phyloP scores from a whole-genome alignment of 306 rosid species.

The Prunus davidiana region DNA sequence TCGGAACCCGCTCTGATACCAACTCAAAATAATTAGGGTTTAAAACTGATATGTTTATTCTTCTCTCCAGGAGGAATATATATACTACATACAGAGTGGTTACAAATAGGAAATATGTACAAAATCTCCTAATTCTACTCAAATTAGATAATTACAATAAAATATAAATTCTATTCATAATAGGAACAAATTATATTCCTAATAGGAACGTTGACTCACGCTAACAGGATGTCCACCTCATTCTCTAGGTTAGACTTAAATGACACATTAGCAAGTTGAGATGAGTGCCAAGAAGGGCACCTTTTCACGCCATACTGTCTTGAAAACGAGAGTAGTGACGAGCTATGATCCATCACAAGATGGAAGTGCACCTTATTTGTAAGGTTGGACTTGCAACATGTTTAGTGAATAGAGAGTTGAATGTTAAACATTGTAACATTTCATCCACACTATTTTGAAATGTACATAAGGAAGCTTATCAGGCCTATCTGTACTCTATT shows the following conservation, averaged over 20 bases:
- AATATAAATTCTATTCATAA: too few species aligned
- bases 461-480: constrained; percentile 23
- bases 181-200: too few species aligned
- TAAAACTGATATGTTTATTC: too few species aligned
- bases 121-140: too few species aligned
- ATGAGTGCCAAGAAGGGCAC: constrained; percentile 11
- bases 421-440: constrained; percentile 18
- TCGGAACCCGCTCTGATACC: too few species aligned
- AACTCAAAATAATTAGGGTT: too few species aligned
- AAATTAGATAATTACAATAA: too few species aligned
- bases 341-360: constrained; percentile 65
- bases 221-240: constrained; percentile 59
- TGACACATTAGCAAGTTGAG: constrained; percentile 19
- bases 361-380: constrained; percentile 71
- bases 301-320: constrained; percentile 23
- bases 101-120: too few species aligned
- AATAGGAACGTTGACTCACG: too few species aligned
- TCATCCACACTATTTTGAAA: constrained; percentile 23
- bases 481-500: constrained; percentile 2
- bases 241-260: constrained; percentile 81
- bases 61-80: too few species aligned
- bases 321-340: constrained; percentile 64
- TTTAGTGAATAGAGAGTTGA: constrained; percentile 8
- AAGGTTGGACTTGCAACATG: constrained; percentile 49
- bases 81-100: too few species aligned